Base-by-base conservation (phyloP, 129 eudicot genomes). In the Flaveria bidentis region DNA sequence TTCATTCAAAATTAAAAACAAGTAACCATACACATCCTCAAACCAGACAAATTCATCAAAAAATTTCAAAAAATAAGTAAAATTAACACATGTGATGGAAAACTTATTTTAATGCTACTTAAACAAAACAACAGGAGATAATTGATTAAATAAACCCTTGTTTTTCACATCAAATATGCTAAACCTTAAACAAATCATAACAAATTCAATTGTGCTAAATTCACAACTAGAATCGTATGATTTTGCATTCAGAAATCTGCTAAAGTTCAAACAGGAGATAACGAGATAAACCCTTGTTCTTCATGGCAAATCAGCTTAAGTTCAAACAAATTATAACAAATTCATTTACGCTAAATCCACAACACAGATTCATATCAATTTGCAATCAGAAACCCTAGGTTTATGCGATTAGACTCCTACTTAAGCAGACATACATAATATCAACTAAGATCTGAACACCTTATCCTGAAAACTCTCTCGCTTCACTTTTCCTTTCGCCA, bases 401-500 rank as follows among this genome's bases (percentile, higher is more conserved):
- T 71, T 30, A 33, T 1, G 33, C 76, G 8, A n/a, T 26, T 63
- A 70, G 36, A 26, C 46, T 71, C 49, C 50, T 13, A 62, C 77
- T 42, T 6, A 72, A 50, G 3, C 42, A 22, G 8, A 66, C 55
- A 26, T 9, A 53, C 51, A 14, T 20, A 66, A 45, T 15, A 15
- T 14, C 42, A 78, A 33, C 53, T 49, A 60, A 36, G 23, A 57
- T 72, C 62, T 53, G 15, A 69, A 50, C 7, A 93, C 98, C 95
- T 93, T 93, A 71, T 93, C 91, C 71, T 88, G 86, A 61, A 90
- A 81, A 81, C 76, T 88, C 68, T 90, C 87, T 18, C 89, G 88
- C 83, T 93, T 93, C 10, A 82, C 88, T 49, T 83, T 81, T 58
- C 83, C 76, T 71, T 85, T 90, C 9, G 88, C 86, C 72, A 90